Base-by-base conservation (phyloP, 2,329 filamentous ascomycete species). In the Aspergillus sp. region DNA sequence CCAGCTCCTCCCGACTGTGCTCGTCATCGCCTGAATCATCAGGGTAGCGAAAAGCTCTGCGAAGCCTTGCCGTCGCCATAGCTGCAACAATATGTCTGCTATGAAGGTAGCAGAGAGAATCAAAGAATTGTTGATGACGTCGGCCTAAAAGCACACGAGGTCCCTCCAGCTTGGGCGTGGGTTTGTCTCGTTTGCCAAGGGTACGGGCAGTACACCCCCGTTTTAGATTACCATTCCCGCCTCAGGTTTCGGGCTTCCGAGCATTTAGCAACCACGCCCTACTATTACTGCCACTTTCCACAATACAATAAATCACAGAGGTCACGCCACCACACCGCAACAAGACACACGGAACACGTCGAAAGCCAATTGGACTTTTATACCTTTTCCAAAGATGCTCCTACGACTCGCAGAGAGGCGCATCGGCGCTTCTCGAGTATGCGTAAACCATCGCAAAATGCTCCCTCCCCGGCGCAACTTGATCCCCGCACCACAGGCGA, bases 1-100 rank as follows among this genome's bases (percentile, higher is more conserved):
- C 91, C 62, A 95, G 80, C 58, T 87, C 85, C 66, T 87, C 84
- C 12, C 85, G 83, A 30, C 81, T 76, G 72, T 84, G 81, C 38
- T 84, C 81, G 43, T 80, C 79, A 48, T 80, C 78, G 63, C 82
- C 80, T 51, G 83, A 82, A 69, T 89, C 87, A 59, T 80, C 77
- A 4, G 89, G 89, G 77, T 94, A 95, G 62, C 84, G 85, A 77
- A 96, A 95, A 8, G 90, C 89, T 69, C 85, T 89, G 70, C 92
- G 88, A 48, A 95, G 80, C 64, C 90, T 87, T 55, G 90, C 80
- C 43, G 84, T 77, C 58, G 81, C 78, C 82, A 84, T 83, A 8
- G 53, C 6, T 32, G 15, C 23, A 21, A 6, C 4, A n/a, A 9
- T 30, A 36, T 21, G 17, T 5, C 10, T 45, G 17, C 10, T 43